These are phyloP conservation scores for Amanita inopinata DNA, from an alignment of 768 basidiomycete genomes.

Conservation along the genomic window DNA sequence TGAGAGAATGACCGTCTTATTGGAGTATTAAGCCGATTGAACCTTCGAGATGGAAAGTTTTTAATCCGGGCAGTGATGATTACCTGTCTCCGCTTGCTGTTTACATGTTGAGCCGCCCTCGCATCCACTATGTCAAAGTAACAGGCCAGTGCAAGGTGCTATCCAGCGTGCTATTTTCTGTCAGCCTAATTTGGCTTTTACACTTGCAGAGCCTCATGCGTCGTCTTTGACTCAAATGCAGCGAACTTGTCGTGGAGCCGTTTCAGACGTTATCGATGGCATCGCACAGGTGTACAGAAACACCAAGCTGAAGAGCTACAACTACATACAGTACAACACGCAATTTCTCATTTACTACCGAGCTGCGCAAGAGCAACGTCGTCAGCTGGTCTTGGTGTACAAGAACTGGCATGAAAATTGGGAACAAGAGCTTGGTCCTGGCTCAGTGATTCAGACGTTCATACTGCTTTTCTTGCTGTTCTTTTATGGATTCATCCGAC, in stretches of 20 bases:
- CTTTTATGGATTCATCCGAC: neutral
- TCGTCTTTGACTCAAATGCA: neutral
- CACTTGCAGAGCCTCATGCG: neutral
- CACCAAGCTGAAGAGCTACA: neutral
- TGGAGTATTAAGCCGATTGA: conserved; percentile 3
- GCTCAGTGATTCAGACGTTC: neutral
- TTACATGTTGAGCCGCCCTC: conserved; percentile 1
- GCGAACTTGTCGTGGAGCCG: neutral
- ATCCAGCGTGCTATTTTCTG: neutral
- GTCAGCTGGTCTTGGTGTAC: neutral
- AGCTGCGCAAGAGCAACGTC: neutral
- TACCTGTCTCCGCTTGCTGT: conserved; percentile 5
- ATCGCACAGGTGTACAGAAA: neutral
- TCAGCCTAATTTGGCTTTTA: neutral
- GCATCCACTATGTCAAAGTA: neutral
- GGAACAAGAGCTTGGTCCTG: conserved; percentile 3
- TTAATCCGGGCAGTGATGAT: neutral
- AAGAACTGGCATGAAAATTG: conserved; percentile 1
- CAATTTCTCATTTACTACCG: neutral
- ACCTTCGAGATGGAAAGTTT: conserved; percentile 3
- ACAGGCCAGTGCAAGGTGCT: neutral
- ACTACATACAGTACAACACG: conserved; percentile 1
- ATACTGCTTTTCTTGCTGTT: conserved; percentile 1
- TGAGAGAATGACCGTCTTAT: neutral
- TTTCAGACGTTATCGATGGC: neutral